A percentile compares a stretch with the other conserved stretches of the same genome.
phyloP scores from a whole-genome alignment of 768 basidiomycete genomes.

The Cystobasidium ongulense region DNA sequence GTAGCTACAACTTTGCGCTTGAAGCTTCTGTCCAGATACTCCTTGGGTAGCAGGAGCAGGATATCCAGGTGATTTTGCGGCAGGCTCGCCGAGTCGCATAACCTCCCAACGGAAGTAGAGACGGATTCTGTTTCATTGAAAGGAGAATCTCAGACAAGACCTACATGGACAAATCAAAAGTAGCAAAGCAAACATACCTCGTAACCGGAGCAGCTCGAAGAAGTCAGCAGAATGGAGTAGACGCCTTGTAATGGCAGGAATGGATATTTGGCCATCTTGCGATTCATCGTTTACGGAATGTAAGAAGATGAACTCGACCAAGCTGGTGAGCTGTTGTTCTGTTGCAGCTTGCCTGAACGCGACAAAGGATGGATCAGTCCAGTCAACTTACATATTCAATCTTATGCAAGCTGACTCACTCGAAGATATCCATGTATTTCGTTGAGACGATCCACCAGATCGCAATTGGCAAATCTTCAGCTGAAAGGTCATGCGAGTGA shows the following conservation, averaged over 20 bases:
- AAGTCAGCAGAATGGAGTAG: conserved; percentile 6
- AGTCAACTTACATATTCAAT: no score
- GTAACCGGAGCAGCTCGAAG: conserved; percentile 2
- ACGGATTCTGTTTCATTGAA: background rate
- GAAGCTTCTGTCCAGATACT: conserved; percentile 12
- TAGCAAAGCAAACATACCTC: background rate
- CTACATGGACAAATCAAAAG: background rate
- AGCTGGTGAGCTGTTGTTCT: background rate
- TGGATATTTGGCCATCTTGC: background rate
- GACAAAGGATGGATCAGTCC: no score
- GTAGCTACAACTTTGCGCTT: background rate
- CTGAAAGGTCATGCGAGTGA: background rate
- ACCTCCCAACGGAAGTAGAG: background rate
- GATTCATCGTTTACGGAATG: background rate
- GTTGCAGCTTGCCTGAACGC: background rate
- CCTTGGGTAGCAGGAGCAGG: background rate
- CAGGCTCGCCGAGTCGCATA: background rate
- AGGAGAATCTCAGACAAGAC: background rate
- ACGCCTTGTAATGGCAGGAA: background rate
- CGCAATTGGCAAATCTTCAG: background rate
- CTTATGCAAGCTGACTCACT: background rate
- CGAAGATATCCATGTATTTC: background rate
- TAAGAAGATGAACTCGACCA: background rate
- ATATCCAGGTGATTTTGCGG: background rate
- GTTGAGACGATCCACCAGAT: background rate